Evolutionary conservation across 352 stramenopile genomes (phyloP).

Genomic region (Globisporangium abappressorium): DNA sequence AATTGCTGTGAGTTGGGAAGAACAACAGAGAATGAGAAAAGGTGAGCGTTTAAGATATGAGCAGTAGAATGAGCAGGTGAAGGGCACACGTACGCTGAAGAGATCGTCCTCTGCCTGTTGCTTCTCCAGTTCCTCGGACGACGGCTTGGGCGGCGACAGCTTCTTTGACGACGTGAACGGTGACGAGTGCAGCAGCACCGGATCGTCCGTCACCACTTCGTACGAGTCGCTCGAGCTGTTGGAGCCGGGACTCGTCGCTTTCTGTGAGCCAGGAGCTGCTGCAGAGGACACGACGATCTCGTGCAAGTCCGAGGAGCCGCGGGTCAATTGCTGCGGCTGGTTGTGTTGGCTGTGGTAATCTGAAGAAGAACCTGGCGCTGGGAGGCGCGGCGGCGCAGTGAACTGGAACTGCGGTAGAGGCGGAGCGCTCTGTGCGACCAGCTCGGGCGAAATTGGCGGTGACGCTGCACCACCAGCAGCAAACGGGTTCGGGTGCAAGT

Average conservation of each 20-base stretch:
- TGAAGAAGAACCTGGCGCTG: slow-evolving; percentile 8
- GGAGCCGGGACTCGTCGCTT: slow-evolving; percentile 39
- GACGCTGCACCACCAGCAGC: slow-evolving; percentile 12
- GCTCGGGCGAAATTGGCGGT: slow-evolving; percentile 15
- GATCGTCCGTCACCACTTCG: slow-evolving; percentile 49
- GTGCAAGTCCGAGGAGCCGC: slow-evolving; percentile 15
- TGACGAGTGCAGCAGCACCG: slow-evolving; percentile 24
- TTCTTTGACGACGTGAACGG: slow-evolving; percentile 16
- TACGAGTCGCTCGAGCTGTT: slow-evolving; percentile 76
- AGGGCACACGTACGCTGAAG: slow-evolving; percentile 65
- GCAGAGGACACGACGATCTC: slow-evolving; percentile 25
- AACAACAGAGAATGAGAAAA: not conserved
- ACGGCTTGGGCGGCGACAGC: slow-evolving; percentile 5
- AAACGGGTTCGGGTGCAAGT: slow-evolving; percentile 49
- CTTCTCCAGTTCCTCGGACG: slow-evolving; percentile 29
- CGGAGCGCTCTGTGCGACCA: slow-evolving; percentile 11
- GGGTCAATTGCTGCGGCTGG: slow-evolving; percentile 1
- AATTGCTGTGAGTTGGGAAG: slow-evolving; percentile 56
- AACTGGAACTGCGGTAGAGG: slow-evolving; percentile 23
- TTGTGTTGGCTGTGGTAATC: not conserved
- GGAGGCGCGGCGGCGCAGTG: slow-evolving; percentile 21
- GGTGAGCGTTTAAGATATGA: not conserved
- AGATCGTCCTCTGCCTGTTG: slow-evolving; percentile 52
- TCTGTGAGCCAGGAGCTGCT: not conserved
- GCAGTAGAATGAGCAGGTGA: slow-evolving; percentile 12